These are phyloP conservation scores for Malassezia obtusa DNA, from an alignment of 1,284 basidiomycete species.

Conservation along the genomic window DNA sequence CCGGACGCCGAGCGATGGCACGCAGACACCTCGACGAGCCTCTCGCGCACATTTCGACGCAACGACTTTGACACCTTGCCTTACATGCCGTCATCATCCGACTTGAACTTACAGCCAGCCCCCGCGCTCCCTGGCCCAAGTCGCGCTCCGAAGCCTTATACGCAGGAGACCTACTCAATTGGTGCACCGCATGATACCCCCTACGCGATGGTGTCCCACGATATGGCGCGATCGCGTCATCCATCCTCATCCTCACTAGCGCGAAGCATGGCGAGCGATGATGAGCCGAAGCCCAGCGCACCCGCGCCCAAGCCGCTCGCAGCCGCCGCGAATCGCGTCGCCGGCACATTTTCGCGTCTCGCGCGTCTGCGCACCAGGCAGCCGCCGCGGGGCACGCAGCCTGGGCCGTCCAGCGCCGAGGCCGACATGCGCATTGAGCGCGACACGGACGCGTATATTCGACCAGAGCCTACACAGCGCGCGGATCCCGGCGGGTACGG, in stretches of 20 bases:
- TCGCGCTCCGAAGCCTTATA: not conserved
- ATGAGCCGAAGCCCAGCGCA: not conserved
- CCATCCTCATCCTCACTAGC: not conserved
- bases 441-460: not conserved
- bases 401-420: slow-evolving; percentile 2
- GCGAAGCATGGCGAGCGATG: not conserved
- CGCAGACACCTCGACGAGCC: too few relatives aligned
- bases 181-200: not conserved
- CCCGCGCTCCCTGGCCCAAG: not conserved
- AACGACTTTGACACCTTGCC: too few relatives aligned
- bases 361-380: slow-evolving; percentile 7
- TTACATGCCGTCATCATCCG: too few relatives aligned
- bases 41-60: too few relatives aligned
- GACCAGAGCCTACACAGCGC: too few relatives aligned
- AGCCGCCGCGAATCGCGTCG: slow-evolving; percentile 11
- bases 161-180: not conserved
- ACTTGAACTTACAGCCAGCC: too few relatives aligned
- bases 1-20: too few relatives aligned
- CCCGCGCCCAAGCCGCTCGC: slow-evolving; percentile 5
- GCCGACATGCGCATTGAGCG: not conserved
- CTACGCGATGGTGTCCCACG: not conserved
- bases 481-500: not conserved
- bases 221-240: not conserved
- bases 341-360: slow-evolving; percentile 14
- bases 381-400: not conserved